A percentile compares a stretch with the other conserved stretches of the same genome.
Evolutionary conservation across 441 rosid species (phyloP).

Genomic region (Eutrema salsugineum): DNA sequence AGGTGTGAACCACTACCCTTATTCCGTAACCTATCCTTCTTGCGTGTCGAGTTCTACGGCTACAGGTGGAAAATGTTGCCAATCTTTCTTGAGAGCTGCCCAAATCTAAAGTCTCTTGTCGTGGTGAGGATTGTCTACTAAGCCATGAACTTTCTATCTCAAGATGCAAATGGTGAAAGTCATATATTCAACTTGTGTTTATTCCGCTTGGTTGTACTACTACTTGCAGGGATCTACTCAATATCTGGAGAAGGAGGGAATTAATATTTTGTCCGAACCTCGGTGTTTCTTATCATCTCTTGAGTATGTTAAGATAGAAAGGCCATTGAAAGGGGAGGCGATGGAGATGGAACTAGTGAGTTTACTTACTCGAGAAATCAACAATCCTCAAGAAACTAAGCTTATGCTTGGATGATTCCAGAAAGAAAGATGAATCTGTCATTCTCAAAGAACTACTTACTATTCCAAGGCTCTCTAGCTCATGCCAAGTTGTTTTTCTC

Average conservation of each 20-base stretch:
- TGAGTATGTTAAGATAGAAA: not conserved
- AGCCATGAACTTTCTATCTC: not conserved
- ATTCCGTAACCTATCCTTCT: not conserved
- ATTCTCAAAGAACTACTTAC: not conserved
- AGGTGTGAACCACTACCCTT: not conserved
- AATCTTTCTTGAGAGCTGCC: not conserved
- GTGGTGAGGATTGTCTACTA: not conserved
- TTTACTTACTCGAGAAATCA: constrained; percentile 3
- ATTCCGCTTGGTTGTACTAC: not conserved
- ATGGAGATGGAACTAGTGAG: not conserved
- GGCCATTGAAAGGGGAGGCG: not conserved
- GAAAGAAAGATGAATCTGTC: not conserved
- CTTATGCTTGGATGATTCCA: not conserved
- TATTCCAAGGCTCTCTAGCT: not conserved
- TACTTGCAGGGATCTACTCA: not conserved
- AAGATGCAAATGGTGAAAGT: not conserved
- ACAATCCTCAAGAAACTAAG: not conserved
- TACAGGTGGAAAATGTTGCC: not conserved
- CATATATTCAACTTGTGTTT: not conserved
- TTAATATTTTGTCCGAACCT: not conserved
- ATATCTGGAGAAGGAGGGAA: not conserved
- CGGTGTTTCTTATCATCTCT: not conserved
- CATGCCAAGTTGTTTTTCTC: not conserved
- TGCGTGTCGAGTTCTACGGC: not conserved
- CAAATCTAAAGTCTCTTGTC: not conserved